Base-by-base conservation (phyloP, 257 asterid genomes). In the Petunia secreta region DNA sequence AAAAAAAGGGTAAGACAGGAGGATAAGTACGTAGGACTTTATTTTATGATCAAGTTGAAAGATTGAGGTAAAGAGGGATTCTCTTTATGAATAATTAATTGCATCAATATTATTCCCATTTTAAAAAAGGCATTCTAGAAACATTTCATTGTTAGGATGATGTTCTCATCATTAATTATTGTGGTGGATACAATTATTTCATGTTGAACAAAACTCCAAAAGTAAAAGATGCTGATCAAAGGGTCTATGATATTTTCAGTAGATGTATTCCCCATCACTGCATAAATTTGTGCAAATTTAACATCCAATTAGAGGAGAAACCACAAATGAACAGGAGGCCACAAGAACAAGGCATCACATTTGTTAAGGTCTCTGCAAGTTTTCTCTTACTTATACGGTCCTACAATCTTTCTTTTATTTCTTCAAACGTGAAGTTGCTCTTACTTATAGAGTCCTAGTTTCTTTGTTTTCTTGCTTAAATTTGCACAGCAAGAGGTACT, bases 191-290 rank as follows among this genome's bases (percentile, higher is more conserved):
- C 53, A 67, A 67, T 41, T 38, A 41, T 40, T 67, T 67, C 41
- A 25, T 25, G 4, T 48, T 10, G 60, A 48, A 69, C n/a, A 46
- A 46, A 69, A 69, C 41, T 71, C 43, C 5, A 71, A 71, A 71
- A 71, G 77, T 11, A 71, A 71, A 46, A 48, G 10, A 25, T 46
- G 59, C 77, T 43, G 3, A 69, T 9, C 39, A 69, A 48, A 46
- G 3, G 25, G 25, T 25, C 25, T 25, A 25, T 25, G 25, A 25
- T 25, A 25, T n/a, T 3, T 67, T n/a, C 43, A 66, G 5, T 15
- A 41, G 55, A 67, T 44, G 16, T 8, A 68, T 44, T 44, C 75
- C 40, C 58, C 25, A 25, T 9, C 77, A 71, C 77, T 71, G 46
- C 25, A 4, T 46, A 71, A 10, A 5, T 4, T 71, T 0, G 9